A percentile compares a stretch with the other conserved stretches of the same genome.
These are phyloP conservation scores for Amanita exitialis DNA, from an alignment of 768 basidiomycete genomes.

Conservation along the genomic window DNA sequence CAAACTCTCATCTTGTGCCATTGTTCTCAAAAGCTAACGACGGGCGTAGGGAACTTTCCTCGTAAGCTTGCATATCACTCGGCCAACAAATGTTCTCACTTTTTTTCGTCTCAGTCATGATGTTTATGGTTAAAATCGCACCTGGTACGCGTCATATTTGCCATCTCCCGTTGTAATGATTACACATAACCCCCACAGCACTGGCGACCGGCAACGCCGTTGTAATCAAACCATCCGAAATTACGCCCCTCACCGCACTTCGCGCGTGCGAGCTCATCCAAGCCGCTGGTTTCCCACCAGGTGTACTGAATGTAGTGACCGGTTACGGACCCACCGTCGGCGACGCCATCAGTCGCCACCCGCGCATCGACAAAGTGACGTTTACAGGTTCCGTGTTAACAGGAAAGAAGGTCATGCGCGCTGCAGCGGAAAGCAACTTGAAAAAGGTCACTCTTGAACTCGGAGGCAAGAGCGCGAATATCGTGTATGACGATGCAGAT, in stretches of 20 bases:
- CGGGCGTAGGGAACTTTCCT: conserved; percentile 53
- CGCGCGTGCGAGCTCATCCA: conserved; percentile 43
- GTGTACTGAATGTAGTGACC: conserved; percentile 68
- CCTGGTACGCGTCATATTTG: conserved; percentile 29
- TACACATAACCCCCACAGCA: conserved; percentile 21
- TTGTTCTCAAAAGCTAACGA: conserved; percentile 20
- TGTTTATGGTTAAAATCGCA: conserved; percentile 70
- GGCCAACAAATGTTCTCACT: neutral
- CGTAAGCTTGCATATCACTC: conserved; percentile 17
- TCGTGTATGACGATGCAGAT: conserved; percentile 70
- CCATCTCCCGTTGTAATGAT: neutral
- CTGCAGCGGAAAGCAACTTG: conserved; percentile 71
- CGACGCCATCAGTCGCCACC: conserved; percentile 59
- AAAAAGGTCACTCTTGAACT: conserved; percentile 81
- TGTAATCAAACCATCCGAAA: conserved; percentile 73
- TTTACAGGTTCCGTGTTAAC: conserved; percentile 83
- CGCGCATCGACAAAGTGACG: conserved; percentile 63
- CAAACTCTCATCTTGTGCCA: neutral
- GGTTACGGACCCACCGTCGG: conserved; percentile 69
- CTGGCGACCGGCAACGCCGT: conserved; percentile 75
- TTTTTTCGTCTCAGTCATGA: conserved; percentile 26
- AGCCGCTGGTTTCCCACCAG: conserved; percentile 72
- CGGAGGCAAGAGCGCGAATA: conserved; percentile 64
- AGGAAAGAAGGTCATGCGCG: conserved; percentile 73
- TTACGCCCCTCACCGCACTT: conserved; percentile 67